phyloP scores from a whole-genome alignment of 2,329 filamentous ascomycete genomes.

The Atkinsonella hypoxylon region DNA sequence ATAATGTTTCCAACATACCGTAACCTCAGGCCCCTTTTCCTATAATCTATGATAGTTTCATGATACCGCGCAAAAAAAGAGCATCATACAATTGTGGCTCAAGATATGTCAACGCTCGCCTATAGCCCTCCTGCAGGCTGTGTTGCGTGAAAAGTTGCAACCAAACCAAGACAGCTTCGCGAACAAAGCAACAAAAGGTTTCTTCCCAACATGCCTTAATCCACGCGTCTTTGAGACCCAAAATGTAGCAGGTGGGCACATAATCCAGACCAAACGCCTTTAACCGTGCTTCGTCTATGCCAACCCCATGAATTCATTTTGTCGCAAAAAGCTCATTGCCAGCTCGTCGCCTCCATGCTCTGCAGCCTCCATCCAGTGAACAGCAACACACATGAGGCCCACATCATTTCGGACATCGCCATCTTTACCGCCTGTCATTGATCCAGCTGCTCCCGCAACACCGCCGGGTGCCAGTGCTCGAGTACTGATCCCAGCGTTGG shows the following conservation, averaged over 20 bases:
- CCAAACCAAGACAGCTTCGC: too few species aligned
- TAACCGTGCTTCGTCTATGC: conserved; percentile 11
- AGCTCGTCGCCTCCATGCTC: conserved; percentile 77
- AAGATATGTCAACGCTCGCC: too few species aligned
- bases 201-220: too few species aligned
- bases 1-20: too few species aligned
- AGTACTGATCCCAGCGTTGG: conserved; percentile 13
- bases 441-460: conserved; percentile 11
- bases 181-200: too few species aligned
- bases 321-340: conserved; percentile 69
- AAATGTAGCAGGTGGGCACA: neutral
- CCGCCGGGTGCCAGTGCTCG: conserved; percentile 13
- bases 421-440: conserved; percentile 21
- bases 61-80: too few species aligned
- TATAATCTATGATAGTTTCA: too few species aligned
- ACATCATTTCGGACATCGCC: conserved; percentile 60
- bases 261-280: neutral
- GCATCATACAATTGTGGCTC: too few species aligned
- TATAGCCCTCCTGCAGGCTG: too few species aligned
- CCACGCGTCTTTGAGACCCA: too few species aligned
- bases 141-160: too few species aligned
- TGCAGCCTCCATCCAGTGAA: conserved; percentile 94
- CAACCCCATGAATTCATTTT: conserved; percentile 37
- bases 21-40: too few species aligned
- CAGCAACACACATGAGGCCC: conserved; percentile 81